phyloP scores from a whole-genome alignment of 2,329 filamentous ascomycete genomes.

The Tolypocladium pustulatum region DNA sequence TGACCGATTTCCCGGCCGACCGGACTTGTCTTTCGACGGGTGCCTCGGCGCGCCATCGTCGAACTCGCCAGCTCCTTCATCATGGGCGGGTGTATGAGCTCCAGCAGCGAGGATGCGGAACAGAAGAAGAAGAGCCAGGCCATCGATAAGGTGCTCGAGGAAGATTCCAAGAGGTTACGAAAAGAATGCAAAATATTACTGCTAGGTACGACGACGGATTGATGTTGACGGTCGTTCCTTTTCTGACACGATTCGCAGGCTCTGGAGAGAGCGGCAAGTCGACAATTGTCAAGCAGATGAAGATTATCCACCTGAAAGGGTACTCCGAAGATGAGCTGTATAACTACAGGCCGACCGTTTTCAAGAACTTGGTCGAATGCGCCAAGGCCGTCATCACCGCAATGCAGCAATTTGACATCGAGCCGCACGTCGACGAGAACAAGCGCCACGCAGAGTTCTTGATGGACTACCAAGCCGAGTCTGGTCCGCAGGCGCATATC shows the following conservation, averaged over 20 bases:
- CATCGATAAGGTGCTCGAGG: conserved; percentile 88
- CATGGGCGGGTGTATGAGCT: conserved; percentile 94
- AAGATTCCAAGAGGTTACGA: conserved; percentile 84
- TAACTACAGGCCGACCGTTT: conserved; percentile 91
- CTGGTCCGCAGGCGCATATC: conserved; percentile 77
- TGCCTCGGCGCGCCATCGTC: neutral
- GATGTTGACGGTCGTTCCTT: neutral
- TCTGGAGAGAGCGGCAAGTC: conserved; percentile 98
- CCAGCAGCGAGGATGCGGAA: conserved; percentile 74
- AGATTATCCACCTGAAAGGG: conserved; percentile 97
- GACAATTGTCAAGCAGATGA: conserved; percentile 99
- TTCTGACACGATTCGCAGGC: conserved; percentile 42
- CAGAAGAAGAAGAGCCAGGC: conserved; percentile 94
- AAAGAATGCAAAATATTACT: conserved; percentile 98
- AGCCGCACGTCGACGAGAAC: conserved; percentile 62
- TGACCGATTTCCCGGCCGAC: neutral
- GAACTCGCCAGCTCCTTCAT: conserved; percentile 19
- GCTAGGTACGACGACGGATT: conserved; percentile 52
- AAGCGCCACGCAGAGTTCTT: conserved; percentile 69
- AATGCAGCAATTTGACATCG: conserved; percentile 84
- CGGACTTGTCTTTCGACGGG: neutral
- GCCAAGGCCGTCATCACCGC: conserved; percentile 85
- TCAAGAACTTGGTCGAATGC: conserved; percentile 97
- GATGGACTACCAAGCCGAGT: conserved; percentile 78
- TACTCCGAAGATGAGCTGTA: conserved; percentile 90